Percentiles rank a stretch among this genome's conserved stretches.
phyloP scores from a whole-genome alignment of 306 rosid genomes.

The Castanea sativa region DNA sequence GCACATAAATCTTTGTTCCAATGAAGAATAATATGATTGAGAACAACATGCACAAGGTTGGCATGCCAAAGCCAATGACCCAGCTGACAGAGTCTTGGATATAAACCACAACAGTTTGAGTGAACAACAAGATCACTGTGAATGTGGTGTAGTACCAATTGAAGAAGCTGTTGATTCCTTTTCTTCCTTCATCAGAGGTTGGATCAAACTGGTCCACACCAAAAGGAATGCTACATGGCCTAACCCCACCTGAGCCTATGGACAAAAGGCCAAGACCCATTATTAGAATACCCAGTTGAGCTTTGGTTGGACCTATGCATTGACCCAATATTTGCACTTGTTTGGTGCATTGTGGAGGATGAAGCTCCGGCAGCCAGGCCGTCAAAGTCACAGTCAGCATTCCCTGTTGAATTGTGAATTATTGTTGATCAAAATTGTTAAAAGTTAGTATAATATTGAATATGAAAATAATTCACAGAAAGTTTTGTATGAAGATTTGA shows the following conservation, averaged over 20 bases:
- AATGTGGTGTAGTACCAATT: constrained; percentile 66
- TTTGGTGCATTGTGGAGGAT: constrained; percentile 51
- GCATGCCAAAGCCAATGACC: constrained; percentile 77
- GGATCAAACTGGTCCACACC: constrained; percentile 82
- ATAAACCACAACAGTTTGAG: constrained; percentile 55
- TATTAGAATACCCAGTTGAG: constrained; percentile 40
- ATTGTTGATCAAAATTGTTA: not conserved
- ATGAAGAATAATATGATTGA: constrained; percentile 51
- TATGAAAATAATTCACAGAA: not conserved
- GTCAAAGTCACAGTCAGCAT: constrained; percentile 65
- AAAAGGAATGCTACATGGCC: constrained; percentile 85
- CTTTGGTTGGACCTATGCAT: constrained; percentile 39
- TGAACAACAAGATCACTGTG: constrained; percentile 35
- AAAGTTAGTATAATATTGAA: not conserved
- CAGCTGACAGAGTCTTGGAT: constrained; percentile 76
- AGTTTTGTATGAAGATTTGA: not conserved
- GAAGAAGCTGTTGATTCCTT: constrained; percentile 61
- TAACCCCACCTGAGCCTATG: constrained; percentile 65
- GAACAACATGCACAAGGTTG: constrained; percentile 45
- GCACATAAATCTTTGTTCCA: constrained; percentile 45
- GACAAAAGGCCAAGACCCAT: constrained; percentile 50
- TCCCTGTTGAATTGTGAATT: constrained; percentile 42
- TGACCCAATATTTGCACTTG: constrained; percentile 25
- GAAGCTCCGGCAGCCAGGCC: constrained; percentile 58
- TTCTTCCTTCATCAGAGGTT: constrained; percentile 53